Evolutionary conservation across 495 filamentous ascomycete species (phyloP), one percentile per base, ranked within the genome.

Genomic region (Hypoxylon subgilvum): DNA sequence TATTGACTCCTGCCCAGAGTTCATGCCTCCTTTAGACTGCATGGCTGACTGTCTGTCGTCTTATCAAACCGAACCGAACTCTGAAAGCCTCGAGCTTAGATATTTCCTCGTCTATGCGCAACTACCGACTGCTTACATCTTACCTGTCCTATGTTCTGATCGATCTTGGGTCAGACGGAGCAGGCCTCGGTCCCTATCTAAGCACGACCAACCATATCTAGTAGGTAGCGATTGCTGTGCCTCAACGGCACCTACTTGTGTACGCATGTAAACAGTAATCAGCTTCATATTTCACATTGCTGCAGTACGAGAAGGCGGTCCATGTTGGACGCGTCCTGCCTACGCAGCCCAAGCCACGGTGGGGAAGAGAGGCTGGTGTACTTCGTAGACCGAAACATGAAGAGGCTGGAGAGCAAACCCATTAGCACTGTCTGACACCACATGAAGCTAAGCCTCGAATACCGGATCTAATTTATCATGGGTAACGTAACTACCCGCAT

Each of bases 1-100:
- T n/a, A n/a, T n/a, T 51, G 31, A 32, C 31, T 50, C 38, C 53
- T 49, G 23, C 46, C 47, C 46, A 57, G 51, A 63, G 17, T 49
- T 53, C 44, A 38, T 41, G 40, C 22, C 49, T 55, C 61, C 54
- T 59, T 50, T 64, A 34, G 39, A 59, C 39, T 63, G 60, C 60
- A 54, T 63, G n/a, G n/a, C n/a, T n/a, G n/a, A n/a, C 31, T 10
- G n/a, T 12, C 3, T 34, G 6, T 12, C 3, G 31, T 27, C 44
- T 40, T 36, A 43, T 28, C 31, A 18, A 35, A 51, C 35, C 47
- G 44, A 41, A 47, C 34, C 43, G n/a, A n/a, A 30, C 5, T 30
- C 10, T 30, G 10, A 30, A 5, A 30, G 39, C 40, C 17, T 47
- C 53, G 14, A 43, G 53, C 53, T 53, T 53, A 57, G n/a, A n/a